Percentiles rank a stretch among this genome's conserved stretches.
phyloP scores from a whole-genome alignment of 176 grass and related monocot genomes.

The Puccinellia tenuiflora region DNA sequence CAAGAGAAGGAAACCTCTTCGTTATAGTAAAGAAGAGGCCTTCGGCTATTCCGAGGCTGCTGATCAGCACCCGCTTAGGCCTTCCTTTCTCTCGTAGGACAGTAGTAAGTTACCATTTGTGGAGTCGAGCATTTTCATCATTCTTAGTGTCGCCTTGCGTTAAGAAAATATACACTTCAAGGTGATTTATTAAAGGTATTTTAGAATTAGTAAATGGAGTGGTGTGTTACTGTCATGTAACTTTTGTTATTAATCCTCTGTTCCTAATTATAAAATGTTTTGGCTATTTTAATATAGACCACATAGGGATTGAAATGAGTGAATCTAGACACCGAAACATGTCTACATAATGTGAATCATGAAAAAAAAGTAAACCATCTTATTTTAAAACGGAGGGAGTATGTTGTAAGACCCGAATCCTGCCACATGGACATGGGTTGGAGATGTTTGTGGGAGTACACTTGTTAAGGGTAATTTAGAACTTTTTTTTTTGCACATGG shows the following conservation, averaged over 20 bases:
- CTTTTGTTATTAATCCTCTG: constrained; percentile 33
- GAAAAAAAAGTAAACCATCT: too few relatives aligned
- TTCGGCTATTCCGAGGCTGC: constrained; percentile 69
- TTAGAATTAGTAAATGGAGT: constrained; percentile 16
- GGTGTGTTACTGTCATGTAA: constrained; percentile 16
- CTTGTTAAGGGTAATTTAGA: too few relatives aligned
- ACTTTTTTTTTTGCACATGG: too few relatives aligned
- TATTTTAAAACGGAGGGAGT: too few relatives aligned
- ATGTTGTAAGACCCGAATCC: constrained; percentile 20
- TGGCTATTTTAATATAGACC: too few relatives aligned
- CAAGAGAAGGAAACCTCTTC: constrained; percentile 28
- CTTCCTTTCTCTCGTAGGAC: constrained; percentile 40
- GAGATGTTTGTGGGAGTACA: constrained; percentile 31
- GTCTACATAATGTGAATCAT: too few relatives aligned
- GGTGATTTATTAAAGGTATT: constrained; percentile 7
- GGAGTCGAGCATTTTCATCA: neutral
- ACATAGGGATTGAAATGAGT: too few relatives aligned
- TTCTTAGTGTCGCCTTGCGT: neutral
- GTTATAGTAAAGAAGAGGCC: constrained; percentile 37
- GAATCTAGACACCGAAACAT: too few relatives aligned
- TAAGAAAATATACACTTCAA: neutral
- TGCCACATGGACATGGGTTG: constrained; percentile 32
- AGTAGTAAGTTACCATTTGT: constrained; percentile 7
- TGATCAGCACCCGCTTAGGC: constrained; percentile 75
- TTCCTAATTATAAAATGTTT: too few relatives aligned